Base-by-base conservation (phyloP, 352 stramenopile genomes). In the Pythium aquatile region DNA sequence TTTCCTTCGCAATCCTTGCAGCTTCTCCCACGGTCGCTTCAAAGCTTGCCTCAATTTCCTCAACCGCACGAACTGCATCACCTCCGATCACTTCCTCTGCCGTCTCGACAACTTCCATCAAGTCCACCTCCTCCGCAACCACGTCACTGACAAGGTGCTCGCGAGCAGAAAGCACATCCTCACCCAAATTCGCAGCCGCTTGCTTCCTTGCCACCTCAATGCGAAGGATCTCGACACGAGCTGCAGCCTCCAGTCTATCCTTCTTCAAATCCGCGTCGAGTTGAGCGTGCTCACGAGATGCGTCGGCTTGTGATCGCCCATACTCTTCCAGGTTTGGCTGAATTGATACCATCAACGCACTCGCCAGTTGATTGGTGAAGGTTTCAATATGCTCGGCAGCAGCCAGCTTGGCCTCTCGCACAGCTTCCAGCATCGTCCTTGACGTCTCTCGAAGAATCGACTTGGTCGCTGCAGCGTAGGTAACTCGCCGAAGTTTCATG, bases 381-480 rank as follows among this genome's bases (percentile, higher is more conserved):
- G 63, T 42, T 44, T 85, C 63, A 26, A 88, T 75, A 11, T 79
- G 69, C 11, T 77, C 63, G 9, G 74, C 48, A 4, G 78, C 77
- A 14, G 62, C 59, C 17, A 72, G 52, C 37, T 83, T 87, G 10
- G 75, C 68, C 46, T 77, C 70, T 5, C 65, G 42, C 5, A 88
- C 51, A 8, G 69, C 73, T 55, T 81, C 57, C 17, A 84, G 56
- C 58, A 81, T 74, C 48, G 72, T 55, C 29, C 53, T 20, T 16
- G 64, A 73, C 6, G 77, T 87, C 17, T 87, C 73, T 0, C 64
- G 61, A 33, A 91, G 55, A 40, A 88, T 74, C 28, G 72, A 73
- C 24, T 86, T 65, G 0, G 66, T 77, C 2, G 64, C 56, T 16
- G 60, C 63, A 32, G 67, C 52, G 30, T 83, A 76, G 14, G 68